phyloP scores from a whole-genome alignment of 306 rosid genomes.

The Cajanus cajan region DNA sequence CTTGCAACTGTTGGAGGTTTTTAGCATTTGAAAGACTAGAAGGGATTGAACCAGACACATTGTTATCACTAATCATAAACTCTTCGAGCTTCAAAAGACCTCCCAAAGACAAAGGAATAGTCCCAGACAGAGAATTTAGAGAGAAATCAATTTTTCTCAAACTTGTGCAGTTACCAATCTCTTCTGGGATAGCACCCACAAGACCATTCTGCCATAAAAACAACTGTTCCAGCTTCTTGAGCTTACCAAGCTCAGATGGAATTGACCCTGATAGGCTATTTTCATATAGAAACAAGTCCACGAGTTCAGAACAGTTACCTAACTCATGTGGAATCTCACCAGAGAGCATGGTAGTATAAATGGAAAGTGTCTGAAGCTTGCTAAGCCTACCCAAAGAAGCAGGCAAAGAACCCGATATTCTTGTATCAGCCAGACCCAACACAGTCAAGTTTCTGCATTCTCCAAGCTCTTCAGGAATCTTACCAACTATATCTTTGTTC shows the following conservation, averaged over 20 bases:
- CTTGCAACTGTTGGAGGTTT: slow-evolving; percentile 71
- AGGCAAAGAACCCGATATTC: slow-evolving; percentile 73
- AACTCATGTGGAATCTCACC: slow-evolving; percentile 86
- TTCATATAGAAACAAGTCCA: slow-evolving; percentile 75
- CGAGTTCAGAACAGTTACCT: slow-evolving; percentile 91
- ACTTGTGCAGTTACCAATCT: slow-evolving; percentile 77
- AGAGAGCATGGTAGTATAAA: slow-evolving; percentile 87
- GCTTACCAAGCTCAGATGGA: slow-evolving; percentile 76
- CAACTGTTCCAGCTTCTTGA: slow-evolving; percentile 71
- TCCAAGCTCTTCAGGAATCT: slow-evolving; percentile 76
- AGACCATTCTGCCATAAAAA: slow-evolving; percentile 85
- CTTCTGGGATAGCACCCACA: slow-evolving; percentile 71
- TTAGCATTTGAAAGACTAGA: slow-evolving; percentile 63
- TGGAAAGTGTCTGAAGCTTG: slow-evolving; percentile 73
- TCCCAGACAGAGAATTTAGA: slow-evolving; percentile 79
- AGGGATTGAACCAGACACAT: slow-evolving; percentile 89
- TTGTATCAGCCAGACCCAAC: slow-evolving; percentile 78
- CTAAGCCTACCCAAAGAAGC: slow-evolving; percentile 67
- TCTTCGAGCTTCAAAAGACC: slow-evolving; percentile 59
- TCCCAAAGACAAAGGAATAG: slow-evolving; percentile 72
- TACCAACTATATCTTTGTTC: slow-evolving; percentile 66
- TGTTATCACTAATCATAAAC: slow-evolving; percentile 87
- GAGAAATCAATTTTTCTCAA: slow-evolving; percentile 85
- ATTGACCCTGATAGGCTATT: slow-evolving; percentile 81
- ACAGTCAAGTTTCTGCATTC: slow-evolving; percentile 70